Evolutionary conservation across 805 yeast species (phyloP).

Genomic region (Wickerhamiella siamensis): DNA sequence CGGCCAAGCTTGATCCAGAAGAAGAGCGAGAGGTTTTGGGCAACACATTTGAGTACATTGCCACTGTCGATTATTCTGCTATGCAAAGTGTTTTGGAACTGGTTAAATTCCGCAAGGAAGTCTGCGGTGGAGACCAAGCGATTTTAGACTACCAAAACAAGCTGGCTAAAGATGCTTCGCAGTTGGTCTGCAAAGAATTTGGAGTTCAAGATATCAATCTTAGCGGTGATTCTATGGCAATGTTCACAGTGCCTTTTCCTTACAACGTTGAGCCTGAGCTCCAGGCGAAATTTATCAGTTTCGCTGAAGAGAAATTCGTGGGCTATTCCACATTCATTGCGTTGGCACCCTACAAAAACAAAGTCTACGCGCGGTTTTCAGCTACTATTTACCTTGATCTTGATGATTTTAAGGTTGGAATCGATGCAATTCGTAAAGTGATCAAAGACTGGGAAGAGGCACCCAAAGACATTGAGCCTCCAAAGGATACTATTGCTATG

Average conservation of each 20-base stretch:
- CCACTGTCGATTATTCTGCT: conserved; percentile 36
- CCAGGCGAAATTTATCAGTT: conserved; percentile 14
- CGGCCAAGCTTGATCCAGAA: not conserved
- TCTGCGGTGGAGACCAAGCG: conserved; percentile 46
- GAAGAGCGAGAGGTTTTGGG: conserved; percentile 23
- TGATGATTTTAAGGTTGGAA: conserved; percentile 37
- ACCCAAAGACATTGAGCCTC: not conserved
- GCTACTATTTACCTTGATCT: conserved; percentile 48
- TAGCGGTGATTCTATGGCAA: conserved; percentile 26
- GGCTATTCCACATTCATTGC: conserved; percentile 36
- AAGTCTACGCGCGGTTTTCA: conserved; percentile 37
- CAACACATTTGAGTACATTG: conserved; percentile 27
- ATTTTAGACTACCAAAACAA: conserved; percentile 35
- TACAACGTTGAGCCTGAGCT: conserved; percentile 15
- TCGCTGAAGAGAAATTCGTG: conserved; percentile 9
- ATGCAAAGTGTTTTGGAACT: conserved; percentile 35
- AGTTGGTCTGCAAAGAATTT: conserved; percentile 28
- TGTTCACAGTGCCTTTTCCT: conserved; percentile 34
- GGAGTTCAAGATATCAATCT: conserved; percentile 29
- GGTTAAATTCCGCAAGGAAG: conserved; percentile 35
- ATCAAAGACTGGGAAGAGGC: conserved; percentile 21
- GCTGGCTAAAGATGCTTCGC: conserved; percentile 34
- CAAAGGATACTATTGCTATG: too few relatives aligned
- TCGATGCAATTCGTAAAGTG: conserved; percentile 27
- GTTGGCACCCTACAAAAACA: conserved; percentile 29